Evolutionary conservation across 78 protist genomes (phyloP).

Genomic region (Chrysochromulina tobinii): DNA sequence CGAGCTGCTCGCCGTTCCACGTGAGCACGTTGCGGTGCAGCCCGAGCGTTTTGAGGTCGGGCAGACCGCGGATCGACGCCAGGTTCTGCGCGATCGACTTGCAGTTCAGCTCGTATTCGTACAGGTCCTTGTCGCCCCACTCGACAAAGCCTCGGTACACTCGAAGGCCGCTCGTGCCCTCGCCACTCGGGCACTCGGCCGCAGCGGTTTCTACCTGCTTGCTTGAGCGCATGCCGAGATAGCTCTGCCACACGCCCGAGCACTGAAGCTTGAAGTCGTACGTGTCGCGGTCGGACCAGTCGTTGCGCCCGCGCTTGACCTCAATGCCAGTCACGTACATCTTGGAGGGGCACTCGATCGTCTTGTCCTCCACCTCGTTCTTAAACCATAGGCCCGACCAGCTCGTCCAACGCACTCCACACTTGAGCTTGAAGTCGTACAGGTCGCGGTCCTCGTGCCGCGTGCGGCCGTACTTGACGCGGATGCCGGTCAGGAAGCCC

Average conservation of each 20-base stretch:
- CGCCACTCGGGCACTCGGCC: slow-evolving; percentile 19
- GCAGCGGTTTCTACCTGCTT: background rate
- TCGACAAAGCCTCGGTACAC: slow-evolving; percentile 11
- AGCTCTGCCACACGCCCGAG: slow-evolving; percentile 20
- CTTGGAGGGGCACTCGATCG: background rate
- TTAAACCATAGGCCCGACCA: slow-evolving; percentile 13
- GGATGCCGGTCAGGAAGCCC: background rate
- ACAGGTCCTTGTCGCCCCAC: slow-evolving; percentile 35
- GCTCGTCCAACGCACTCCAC: background rate
- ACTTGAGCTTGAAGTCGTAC: slow-evolving; percentile 26
- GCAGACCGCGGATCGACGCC: slow-evolving; percentile 18
- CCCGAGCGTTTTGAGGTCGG: background rate
- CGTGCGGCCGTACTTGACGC: background rate
- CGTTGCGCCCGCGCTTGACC: slow-evolving; percentile 16
- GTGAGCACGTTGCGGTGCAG: background rate
- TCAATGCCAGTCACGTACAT: slow-evolving; percentile 12
- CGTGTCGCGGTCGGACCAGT: slow-evolving; percentile 2
- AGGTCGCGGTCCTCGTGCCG: background rate
- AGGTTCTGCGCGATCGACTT: slow-evolving; percentile 16
- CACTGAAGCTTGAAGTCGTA: slow-evolving; percentile 32
- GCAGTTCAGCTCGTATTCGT: slow-evolving; percentile 15
- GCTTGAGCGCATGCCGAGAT: background rate
- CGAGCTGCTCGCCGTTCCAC: slow-evolving; percentile 31
- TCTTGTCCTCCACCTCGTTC: slow-evolving; percentile 28
- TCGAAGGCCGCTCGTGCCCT: slow-evolving; percentile 1